Evolutionary conservation across 2,329 filamentous ascomycete species (phyloP).

Genomic region (Zasmidium cellare): DNA sequence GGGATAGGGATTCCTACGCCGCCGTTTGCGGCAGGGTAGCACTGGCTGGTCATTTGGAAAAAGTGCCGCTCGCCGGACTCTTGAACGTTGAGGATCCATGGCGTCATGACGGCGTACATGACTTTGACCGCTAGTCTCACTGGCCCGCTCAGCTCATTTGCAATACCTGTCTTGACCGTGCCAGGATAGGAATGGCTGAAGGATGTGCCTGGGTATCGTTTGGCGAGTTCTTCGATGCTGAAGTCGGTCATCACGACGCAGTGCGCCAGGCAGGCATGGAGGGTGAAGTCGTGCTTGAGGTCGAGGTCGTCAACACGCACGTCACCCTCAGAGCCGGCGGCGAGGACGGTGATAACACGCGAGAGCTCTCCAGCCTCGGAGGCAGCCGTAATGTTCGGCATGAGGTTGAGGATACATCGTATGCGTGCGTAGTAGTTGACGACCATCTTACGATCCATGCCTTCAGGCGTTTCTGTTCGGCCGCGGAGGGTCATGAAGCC

Average conservation of each 20-base stretch:
- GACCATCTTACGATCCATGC: constrained; percentile 53
- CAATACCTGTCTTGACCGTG: constrained; percentile 48
- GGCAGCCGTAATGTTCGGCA: constrained; percentile 54
- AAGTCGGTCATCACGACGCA: constrained; percentile 53
- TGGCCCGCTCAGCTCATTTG: constrained; percentile 37
- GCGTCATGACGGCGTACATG: constrained; percentile 38
- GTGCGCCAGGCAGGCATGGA: constrained; percentile 41
- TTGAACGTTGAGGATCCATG: constrained; percentile 39
- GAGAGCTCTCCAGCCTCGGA: constrained; percentile 41
- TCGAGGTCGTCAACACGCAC: constrained; percentile 51
- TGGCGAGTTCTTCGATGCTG: constrained; percentile 53
- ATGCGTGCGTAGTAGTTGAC: constrained; percentile 60
- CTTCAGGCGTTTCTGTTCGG: constrained; percentile 57
- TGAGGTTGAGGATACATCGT: constrained; percentile 58
- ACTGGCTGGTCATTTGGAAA: constrained; percentile 40
- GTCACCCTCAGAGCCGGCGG: constrained; percentile 53
- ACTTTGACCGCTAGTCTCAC: constrained; percentile 35
- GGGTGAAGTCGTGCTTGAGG: constrained; percentile 39
- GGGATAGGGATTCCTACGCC: constrained; percentile 31
- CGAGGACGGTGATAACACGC: constrained; percentile 58
- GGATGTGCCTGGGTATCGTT: constrained; percentile 45
- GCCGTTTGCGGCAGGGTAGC: constrained; percentile 32
- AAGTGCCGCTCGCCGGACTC: constrained; percentile 50
- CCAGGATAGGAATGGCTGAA: constrained; percentile 55
- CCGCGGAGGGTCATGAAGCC: constrained; percentile 48